Evolutionary conservation across 495 filamentous ascomycete genomes (phyloP).

Genomic region (Parachaetomium inaequale): DNA sequence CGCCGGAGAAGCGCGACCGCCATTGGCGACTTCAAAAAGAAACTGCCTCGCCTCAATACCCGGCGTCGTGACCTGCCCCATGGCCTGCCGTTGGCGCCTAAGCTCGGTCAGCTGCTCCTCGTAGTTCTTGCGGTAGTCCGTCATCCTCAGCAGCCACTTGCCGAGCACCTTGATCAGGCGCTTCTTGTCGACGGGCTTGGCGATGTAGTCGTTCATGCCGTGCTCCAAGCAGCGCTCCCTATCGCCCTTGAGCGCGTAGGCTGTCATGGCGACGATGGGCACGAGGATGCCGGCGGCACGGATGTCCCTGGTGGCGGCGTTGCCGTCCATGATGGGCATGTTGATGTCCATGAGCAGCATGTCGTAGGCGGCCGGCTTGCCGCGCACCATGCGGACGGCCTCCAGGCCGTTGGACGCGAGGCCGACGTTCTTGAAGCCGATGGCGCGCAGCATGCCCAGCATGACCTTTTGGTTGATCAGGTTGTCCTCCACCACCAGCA

Average conservation of each 20-base stretch:
- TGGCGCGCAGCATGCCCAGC: slow-evolving; percentile 51
- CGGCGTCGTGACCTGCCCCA: not conserved
- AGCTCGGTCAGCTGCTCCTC: not conserved
- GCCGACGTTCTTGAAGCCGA: slow-evolving; percentile 54
- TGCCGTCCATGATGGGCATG: slow-evolving; percentile 50
- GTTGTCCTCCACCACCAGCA: slow-evolving; percentile 59
- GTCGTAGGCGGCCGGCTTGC: slow-evolving; percentile 51
- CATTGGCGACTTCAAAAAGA: not conserved
- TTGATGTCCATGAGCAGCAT: slow-evolving; percentile 54
- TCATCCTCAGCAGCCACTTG: slow-evolving; percentile 16
- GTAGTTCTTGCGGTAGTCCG: not conserved
- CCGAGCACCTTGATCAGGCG: slow-evolving; percentile 3
- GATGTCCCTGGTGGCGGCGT: slow-evolving; percentile 40
- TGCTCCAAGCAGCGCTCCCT: slow-evolving; percentile 54
- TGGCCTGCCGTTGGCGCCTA: not conserved
- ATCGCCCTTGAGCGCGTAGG: slow-evolving; percentile 61
- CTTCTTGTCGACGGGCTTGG: slow-evolving; percentile 56
- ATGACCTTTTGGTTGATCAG: slow-evolving; percentile 63
- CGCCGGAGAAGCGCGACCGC: not conserved
- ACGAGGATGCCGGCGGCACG: slow-evolving; percentile 38
- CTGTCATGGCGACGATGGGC: slow-evolving; percentile 63
- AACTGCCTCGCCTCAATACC: not conserved
- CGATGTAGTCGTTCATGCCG: slow-evolving; percentile 62
- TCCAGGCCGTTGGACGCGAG: slow-evolving; percentile 55
- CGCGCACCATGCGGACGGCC: slow-evolving; percentile 51